Evolutionary conservation across 139 green algal genomes (phyloP), one percentile per base, ranked within the genome.

Genomic region (Closterium sp.): DNA sequence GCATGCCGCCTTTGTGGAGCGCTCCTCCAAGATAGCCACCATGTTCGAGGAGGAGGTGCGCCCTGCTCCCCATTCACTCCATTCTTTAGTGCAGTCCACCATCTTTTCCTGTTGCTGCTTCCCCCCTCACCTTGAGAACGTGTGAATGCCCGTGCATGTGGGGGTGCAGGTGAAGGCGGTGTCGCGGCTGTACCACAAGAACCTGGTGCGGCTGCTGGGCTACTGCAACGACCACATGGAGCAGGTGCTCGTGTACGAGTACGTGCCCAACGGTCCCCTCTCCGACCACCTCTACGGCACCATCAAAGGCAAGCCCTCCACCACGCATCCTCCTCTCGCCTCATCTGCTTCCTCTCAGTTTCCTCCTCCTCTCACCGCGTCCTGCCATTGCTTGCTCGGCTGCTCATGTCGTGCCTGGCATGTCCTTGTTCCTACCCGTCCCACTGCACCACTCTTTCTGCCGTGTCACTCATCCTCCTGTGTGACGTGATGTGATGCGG

Each of bases 201-300:
- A 93, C 85, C 85, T 93, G 29, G 79, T 93, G n/a, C 31, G 79
- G 1, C 90, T 93, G 45, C 31, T 93, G 21, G 90, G 90, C 19
- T 93, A 88, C 32, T 93, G 90, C 70, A 84, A 38, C 45, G 90
- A 93, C 29, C 29, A n/a, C 34, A 30, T 34, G 62, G 85, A 93
- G 85, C 90, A 91, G 85, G 91, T 93, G 13, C 79, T 93, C 29
- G 90, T 93, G 31, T 93, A 93, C 17, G 90, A 93, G 90, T 93
- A 86, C 79, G 30, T 89, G 42, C 50, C 45, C 31, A 91, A 90
- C 19, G 90, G 90, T 21, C 50, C 90, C 22, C 90, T 93, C 24
- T n/a, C 0, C 85, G 70, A 88, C 90, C 87, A 90, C 85, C 45
- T 93, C 9, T 62, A 90, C 32, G 88, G 85, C 62, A 79, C 62